Base-by-base conservation (phyloP, 2,329 filamentous ascomycete species). In the Trichoderma semiorbis region DNA sequence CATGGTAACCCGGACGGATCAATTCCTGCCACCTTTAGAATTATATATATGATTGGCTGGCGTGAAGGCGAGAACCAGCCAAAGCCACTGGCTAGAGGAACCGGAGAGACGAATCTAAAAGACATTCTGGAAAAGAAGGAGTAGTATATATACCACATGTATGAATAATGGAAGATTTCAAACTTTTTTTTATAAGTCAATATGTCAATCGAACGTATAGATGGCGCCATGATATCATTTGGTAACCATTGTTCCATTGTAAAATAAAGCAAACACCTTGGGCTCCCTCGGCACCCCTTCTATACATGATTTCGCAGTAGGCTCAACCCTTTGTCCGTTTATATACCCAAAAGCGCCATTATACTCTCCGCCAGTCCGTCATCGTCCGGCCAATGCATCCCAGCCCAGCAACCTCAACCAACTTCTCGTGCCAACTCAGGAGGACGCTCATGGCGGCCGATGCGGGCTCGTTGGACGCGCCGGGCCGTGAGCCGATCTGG, bases 1-100 rank as follows among this genome's bases (percentile, higher is more conserved):
- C 94, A 99, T 81, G 95, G 93, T 21, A 94, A 97, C 77, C 87
- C 90, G 57, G 92, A 93, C 77, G 92, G 88, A 24, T 89, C 84
- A 1, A 86, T 96, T 73, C 96, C 96, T 1, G 96, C 96, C 1
- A 99, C 96, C 0, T 99, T 98, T 79, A 88, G 96, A 76, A 87
- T 97, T 76, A 98, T 99, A 73, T 97, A 96, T 81, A 98, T 98
- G 95, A 99, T 99, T 81, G 96, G 96, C 0, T 99, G 96, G 96
- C 97, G 95, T 79, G 93, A 95, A 75, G 91, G 93, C 2, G 87
- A 88, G 34, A 89, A 91, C 68, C 95, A 98, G 82, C 86, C 91
- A 2, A 86, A 95, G 81, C 95, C 96, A 6, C 83, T 98, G 72
- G 83, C 91, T 75, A 89, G 96, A 75, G 96, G 96, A 0, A 97